Evolutionary conservation across 2,329 filamentous ascomycete genomes (phyloP), one percentile per base, ranked within the genome.

Genomic region (Neonectria magnoliae): DNA sequence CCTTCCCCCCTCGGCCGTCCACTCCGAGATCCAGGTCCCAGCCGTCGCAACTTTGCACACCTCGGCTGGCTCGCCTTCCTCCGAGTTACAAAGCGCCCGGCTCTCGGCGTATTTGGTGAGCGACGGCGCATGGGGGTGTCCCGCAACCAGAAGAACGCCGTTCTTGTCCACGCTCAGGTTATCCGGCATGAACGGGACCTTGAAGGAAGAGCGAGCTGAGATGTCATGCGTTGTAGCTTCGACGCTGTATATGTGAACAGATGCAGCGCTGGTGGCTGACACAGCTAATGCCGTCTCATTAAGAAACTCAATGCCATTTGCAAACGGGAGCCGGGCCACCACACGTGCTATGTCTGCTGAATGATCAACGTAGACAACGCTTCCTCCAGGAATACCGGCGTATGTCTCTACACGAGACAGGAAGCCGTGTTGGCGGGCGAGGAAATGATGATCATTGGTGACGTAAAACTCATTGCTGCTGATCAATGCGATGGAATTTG

Each of bases 271-370:
- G 8, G 80, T 78, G 0, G 81, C 76, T 1, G 81, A 76, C 11
- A 83, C 76, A 0, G 75, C 81, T 2, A 81, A 61, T 0, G 77
- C 81, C 0, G 78, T 80, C 2, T 64, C 68, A 62, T 82, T 81
- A 4, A 83, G 48, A 1, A 82, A 64, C 31, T 77, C 77, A 16
- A 83, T 75, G 14, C 81, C 81, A 53, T 83, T 83, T 9, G 81
- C 75, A 47, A 81, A 83, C 10, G 81, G 66, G 1, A 79, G 48
- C 13, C 75, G 75, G 2, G 76, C 77, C 0, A 81, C 74, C 1
- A 80, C 56, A 4, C 74, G 72, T 6, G 64, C 74, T 7, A 65
- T 9, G 2, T 53, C 25, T 0, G 69, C n/a, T 16, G 60, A 36
- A 22, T 77, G 60, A 16, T 56, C 64, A 2, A 82, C 76, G 54